Evolutionary conservation across 768 basidiomycete species (phyloP).

Genomic region (Pholiota microspora): DNA sequence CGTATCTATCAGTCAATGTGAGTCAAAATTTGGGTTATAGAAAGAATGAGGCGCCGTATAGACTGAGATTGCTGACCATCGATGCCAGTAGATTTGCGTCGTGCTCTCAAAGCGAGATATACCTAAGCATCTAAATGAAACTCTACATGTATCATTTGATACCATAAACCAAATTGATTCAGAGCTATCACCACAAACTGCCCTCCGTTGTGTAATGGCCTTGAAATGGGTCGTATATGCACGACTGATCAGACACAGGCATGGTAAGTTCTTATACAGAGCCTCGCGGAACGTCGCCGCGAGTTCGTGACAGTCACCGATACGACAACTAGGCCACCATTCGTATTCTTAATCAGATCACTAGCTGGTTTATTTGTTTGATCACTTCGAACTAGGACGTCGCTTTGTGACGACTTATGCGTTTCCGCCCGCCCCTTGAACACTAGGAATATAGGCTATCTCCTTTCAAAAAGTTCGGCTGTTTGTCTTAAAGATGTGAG

Average conservation of each 20-base stretch:
- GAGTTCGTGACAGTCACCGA: too few species aligned
- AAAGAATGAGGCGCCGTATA: background rate
- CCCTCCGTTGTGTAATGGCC: background rate
- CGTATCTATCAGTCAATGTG: background rate
- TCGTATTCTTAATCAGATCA: too few species aligned
- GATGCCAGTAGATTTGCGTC: background rate
- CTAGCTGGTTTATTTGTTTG: too few species aligned
- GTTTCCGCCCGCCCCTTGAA: too few species aligned
- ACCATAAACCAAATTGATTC: background rate
- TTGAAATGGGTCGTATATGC: background rate
- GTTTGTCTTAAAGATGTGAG: too few species aligned
- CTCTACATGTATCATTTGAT: background rate
- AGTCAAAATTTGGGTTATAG: background rate
- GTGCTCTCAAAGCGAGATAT: background rate
- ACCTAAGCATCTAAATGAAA: background rate
- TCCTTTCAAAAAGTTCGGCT: too few species aligned
- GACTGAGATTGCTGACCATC: background rate
- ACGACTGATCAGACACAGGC: background rate
- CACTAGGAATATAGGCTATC: too few species aligned
- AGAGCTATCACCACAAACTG: background rate
- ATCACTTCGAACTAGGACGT: too few species aligned
- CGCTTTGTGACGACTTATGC: too few species aligned
- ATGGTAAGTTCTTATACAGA: too few species aligned
- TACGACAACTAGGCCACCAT: too few species aligned
- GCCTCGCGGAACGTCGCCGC: too few species aligned